A percentile compares a stretch with the other conserved stretches of the same genome.
phyloP scores from a whole-genome alignment of 345 rosid genomes.

The Geranium rotundifolium region DNA sequence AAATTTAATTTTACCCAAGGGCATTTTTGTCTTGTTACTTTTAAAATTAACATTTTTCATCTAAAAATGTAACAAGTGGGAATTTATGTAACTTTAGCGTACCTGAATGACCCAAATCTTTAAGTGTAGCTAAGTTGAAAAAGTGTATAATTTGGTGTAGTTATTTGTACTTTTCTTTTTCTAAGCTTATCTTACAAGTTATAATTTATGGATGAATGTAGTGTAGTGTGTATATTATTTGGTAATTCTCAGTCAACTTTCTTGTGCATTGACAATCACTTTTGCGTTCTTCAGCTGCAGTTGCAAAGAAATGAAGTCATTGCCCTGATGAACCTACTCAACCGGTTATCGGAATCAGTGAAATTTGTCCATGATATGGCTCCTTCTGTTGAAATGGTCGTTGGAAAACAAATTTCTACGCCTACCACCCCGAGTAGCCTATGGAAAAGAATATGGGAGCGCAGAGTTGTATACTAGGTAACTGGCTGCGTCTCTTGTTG shows the following conservation, averaged over 20 bases:
- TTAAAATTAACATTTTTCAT: too few relatives aligned
- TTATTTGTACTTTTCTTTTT: too few relatives aligned
- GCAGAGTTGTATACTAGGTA: slow-evolving; percentile 17
- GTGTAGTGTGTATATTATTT: too few relatives aligned
- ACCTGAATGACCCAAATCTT: too few relatives aligned
- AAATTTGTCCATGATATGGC: slow-evolving; percentile 47
- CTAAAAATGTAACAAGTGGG: too few relatives aligned
- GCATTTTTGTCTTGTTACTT: too few relatives aligned
- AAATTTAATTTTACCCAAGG: too few relatives aligned
- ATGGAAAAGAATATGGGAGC: slow-evolving; percentile 26
- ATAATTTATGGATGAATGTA: too few relatives aligned
- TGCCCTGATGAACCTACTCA: slow-evolving; percentile 65
- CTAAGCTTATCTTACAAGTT: too few relatives aligned
- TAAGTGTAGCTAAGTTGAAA: too few relatives aligned
- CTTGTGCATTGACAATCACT: neutral
- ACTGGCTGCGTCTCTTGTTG: neutral
- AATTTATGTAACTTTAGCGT: too few relatives aligned
- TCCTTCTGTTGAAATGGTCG: slow-evolving; percentile 27
- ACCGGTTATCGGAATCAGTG: slow-evolving; percentile 61
- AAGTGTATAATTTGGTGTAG: too few relatives aligned
- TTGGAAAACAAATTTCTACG: slow-evolving; percentile 14
- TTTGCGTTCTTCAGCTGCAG: slow-evolving; percentile 32
- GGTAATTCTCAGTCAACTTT: neutral
- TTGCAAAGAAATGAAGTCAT: slow-evolving; percentile 72
- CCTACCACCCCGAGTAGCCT: slow-evolving; percentile 14